phyloP scores from a whole-genome alignment of 2,329 filamentous ascomycete genomes.

The Westerdykella sp. region DNA sequence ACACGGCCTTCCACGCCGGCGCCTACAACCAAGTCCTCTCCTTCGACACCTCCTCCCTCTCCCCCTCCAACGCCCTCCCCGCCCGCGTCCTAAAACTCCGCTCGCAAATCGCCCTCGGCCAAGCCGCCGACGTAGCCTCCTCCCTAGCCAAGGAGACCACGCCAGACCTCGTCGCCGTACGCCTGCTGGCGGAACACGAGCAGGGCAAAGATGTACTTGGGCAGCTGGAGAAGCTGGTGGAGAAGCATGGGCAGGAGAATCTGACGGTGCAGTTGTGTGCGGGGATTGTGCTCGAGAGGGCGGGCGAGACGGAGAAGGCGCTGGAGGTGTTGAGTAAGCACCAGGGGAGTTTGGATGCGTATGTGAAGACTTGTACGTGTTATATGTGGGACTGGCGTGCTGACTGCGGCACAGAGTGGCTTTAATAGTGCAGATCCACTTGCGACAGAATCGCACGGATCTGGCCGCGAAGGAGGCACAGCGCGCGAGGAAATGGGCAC shows the following conservation, averaged over 20 bases:
- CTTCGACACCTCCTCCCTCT: slow-evolving; percentile 76
- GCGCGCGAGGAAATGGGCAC: slow-evolving; percentile 84
- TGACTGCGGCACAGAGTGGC: slow-evolving; percentile 55
- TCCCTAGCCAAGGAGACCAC: slow-evolving; percentile 57
- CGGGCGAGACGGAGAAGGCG: slow-evolving; percentile 79
- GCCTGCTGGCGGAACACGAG: slow-evolving; percentile 63
- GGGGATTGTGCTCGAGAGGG: slow-evolving; percentile 74
- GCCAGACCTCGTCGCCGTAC: slow-evolving; percentile 70
- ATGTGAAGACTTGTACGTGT: slow-evolving; percentile 35
- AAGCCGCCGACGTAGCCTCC: slow-evolving; percentile 65
- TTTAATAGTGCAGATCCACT: slow-evolving; percentile 84
- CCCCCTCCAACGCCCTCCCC: slow-evolving; percentile 67
- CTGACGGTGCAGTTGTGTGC: slow-evolving; percentile 72
- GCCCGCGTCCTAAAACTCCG: slow-evolving; percentile 74
- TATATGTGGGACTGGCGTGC: background rate
- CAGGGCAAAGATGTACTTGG: slow-evolving; percentile 41
- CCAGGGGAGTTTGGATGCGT: slow-evolving; percentile 75
- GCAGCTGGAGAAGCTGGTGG: slow-evolving; percentile 63
- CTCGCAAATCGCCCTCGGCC: slow-evolving; percentile 74
- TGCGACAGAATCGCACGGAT: slow-evolving; percentile 85
- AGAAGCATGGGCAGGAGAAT: slow-evolving; percentile 61
- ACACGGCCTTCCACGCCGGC: slow-evolving; percentile 64
- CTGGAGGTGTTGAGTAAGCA: slow-evolving; percentile 73
- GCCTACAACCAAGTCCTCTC: slow-evolving; percentile 83
- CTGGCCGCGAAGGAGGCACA: slow-evolving; percentile 84